Percentiles rank a stretch among this genome's conserved stretches.
Evolutionary conservation across 352 stramenopile genomes (phyloP).

Genomic region (Pythium dissimile): DNA sequence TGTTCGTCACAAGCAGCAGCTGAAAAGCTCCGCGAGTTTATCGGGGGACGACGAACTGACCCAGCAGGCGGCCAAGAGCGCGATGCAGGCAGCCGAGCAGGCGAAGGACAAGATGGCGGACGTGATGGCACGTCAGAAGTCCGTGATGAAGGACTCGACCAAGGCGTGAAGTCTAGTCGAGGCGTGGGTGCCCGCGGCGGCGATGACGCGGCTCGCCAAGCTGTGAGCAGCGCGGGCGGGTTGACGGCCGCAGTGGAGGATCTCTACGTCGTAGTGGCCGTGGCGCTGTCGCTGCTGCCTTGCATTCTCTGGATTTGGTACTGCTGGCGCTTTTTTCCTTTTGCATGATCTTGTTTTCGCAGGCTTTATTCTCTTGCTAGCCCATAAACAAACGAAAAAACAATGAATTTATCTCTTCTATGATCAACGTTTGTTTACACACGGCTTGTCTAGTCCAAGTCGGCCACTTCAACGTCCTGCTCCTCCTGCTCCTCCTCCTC

Average conservation of each 20-base stretch:
- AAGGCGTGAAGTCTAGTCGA: conserved; percentile 18
- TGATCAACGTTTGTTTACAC: not conserved
- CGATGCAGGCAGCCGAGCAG: conserved; percentile 12
- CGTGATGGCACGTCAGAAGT: conserved; percentile 21
- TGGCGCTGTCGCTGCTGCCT: conserved; percentile 17
- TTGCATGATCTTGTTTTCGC: conserved; percentile 10
- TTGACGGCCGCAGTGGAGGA: not conserved
- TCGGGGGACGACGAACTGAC: conserved; percentile 13
- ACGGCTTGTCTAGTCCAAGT: conserved; percentile 16
- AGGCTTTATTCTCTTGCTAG: not conserved
- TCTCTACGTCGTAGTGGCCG: not conserved
- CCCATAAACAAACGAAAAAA: conserved; percentile 2
- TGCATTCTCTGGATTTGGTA: conserved; percentile 25
- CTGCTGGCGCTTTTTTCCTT: conserved; percentile 19
- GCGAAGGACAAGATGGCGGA: conserved; percentile 28
- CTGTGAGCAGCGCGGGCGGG: not conserved
- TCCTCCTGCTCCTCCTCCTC: no score
- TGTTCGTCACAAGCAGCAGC: conserved; percentile 20
- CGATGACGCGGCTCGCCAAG: conserved; percentile 5
- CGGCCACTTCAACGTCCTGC: conserved; percentile 14
- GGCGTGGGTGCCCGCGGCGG: conserved; percentile 6
- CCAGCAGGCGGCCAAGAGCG: conserved; percentile 16
- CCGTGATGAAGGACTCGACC: conserved; percentile 25
- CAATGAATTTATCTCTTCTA: not conserved
- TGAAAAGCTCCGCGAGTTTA: conserved; percentile 7